A percentile compares a stretch with the other conserved stretches of the same genome.
Conservation (phyloP, 495 filamentous ascomycete species). For the Letharia lupina region DNA sequence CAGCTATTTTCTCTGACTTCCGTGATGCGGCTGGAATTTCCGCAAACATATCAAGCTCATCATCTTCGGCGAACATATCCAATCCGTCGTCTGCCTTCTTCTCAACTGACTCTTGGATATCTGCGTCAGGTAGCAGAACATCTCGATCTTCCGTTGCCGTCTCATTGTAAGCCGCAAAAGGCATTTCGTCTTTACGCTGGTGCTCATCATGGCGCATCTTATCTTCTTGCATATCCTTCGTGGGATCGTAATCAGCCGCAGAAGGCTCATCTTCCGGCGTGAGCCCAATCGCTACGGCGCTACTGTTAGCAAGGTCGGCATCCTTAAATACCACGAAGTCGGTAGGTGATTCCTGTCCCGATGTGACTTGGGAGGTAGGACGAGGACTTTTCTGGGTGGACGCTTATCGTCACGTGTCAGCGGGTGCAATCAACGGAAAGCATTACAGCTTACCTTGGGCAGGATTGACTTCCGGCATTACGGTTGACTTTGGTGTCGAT, state of each 20-base stretch:
- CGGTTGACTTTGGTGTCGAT: constrained; percentile 39
- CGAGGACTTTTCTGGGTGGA: constrained; percentile 34
- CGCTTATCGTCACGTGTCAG: constrained; percentile 13
- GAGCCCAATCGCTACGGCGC: constrained; percentile 39
- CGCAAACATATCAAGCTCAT: constrained; percentile 83
- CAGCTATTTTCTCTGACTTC: constrained; percentile 37
- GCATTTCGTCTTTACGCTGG: constrained; percentile 46
- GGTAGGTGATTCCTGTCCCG: constrained; percentile 43
- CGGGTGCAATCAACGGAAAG: background rate
- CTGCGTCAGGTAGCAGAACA: constrained; percentile 42
- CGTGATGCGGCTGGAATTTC: constrained; percentile 42
- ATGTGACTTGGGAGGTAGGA: constrained; percentile 39
- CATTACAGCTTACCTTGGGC: constrained; percentile 21
- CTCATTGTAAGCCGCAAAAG: constrained; percentile 55
- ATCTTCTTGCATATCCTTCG: constrained; percentile 85
- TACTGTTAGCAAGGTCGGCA: constrained; percentile 57
- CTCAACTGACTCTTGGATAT: constrained; percentile 31
- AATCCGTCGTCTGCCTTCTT: constrained; percentile 52
- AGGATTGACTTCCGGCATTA: constrained; percentile 15
- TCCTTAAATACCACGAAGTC: constrained; percentile 49
- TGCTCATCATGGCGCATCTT: constrained; percentile 59
- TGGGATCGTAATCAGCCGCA: constrained; percentile 94
- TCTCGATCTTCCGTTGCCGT: constrained; percentile 48
- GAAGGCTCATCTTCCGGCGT: constrained; percentile 71
- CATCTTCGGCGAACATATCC: constrained; percentile 95